Conservation (phyloP, 371 early-diverging fungal species). For the Rhizopus stolonifer region DNA sequence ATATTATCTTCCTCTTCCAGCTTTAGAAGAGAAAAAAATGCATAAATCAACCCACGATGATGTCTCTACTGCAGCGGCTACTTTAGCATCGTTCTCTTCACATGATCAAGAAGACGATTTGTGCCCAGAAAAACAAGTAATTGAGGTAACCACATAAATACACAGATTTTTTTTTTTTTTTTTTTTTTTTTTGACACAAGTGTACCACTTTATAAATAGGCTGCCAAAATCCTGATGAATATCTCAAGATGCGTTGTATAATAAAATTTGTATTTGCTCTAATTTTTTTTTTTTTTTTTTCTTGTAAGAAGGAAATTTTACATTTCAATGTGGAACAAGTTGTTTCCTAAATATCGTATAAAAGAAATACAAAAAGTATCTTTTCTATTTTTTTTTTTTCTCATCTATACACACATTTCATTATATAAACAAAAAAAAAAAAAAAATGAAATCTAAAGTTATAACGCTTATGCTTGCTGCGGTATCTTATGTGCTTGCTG, state of each 20-base stretch:
- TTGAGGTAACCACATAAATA: conserved; percentile 37
- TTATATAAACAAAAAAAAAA: no score
- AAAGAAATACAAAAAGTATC: background rate
- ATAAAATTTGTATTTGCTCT: background rate
- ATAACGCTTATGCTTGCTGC: conserved; percentile 11
- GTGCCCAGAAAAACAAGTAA: conserved; percentile 36
- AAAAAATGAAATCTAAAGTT: no score
- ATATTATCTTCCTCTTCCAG: conserved; percentile 24
- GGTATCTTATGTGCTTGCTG: background rate
- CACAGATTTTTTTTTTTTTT: conserved; percentile 14
- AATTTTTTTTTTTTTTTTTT: background rate
- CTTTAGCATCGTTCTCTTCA: conserved; percentile 42
- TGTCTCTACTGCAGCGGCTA: conserved; percentile 39
- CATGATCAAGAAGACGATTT: conserved; percentile 16
- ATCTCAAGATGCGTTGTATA: conserved; percentile 43
- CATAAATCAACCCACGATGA: conserved; percentile 22
- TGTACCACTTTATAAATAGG: conserved; percentile 24
- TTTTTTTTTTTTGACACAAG: no score
- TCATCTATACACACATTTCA: no score
- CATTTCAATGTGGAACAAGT: conserved; percentile 1
- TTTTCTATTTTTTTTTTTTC: conserved; percentile 3
- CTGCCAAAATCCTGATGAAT: conserved; percentile 49
- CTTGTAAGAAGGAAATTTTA: background rate
- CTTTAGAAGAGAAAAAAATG: conserved; percentile 1
- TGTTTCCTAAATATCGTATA: conserved; percentile 7